Evolutionary conservation across 177 flowering plant species (phyloP), one percentile per base, ranked within the genome.

Genomic region (Tripterygium wilfordii): DNA sequence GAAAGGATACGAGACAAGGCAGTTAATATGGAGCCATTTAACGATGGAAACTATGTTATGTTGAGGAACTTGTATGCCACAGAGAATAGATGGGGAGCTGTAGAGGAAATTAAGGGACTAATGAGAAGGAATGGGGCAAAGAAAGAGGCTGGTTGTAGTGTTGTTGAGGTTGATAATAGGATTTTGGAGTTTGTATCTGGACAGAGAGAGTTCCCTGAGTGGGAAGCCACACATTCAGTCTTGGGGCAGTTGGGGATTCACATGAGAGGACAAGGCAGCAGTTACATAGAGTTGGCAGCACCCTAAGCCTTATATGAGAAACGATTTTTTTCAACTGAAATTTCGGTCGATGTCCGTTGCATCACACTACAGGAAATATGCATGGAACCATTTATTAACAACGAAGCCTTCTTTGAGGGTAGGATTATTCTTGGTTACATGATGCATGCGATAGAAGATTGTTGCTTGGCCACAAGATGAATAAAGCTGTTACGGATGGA

Each of bases 61-160:
- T 44, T 79, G 54, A 78, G 94, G 59, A 85, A 85, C 53, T 54
- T 80, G 56, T 85, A 79, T 58, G 94, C 91, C 14, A 45, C 55
- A 6, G 79, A 75, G 49, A 71, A 68, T 48, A 77, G 86, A 62
- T 88, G 96, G 96, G 63, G 33, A 26, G 88, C 80, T 64, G 84
- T 62, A 19, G 80, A 74, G 53, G 71, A 64, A 16, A 53, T 85
- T 9, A 74, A 71, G 51, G 54, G 63, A 20, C 31, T 77, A 59
- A 85, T 88, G 95, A 70, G 67, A 51, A 65, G 24, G 25, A 69
- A 49, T 26, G 71, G 70, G 15, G 77, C 65, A 21, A 83, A 67
- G 67, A 83, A 83, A 64, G 86, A 79, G 61, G 74, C 41, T 53
- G 95, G 94, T 12, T 68, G 77, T 49, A 85, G 95, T 47, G 54